These are phyloP conservation scores for Whalleya microplaca DNA, from an alignment of 2,329 filamentous ascomycete genomes.

Conservation along the genomic window DNA sequence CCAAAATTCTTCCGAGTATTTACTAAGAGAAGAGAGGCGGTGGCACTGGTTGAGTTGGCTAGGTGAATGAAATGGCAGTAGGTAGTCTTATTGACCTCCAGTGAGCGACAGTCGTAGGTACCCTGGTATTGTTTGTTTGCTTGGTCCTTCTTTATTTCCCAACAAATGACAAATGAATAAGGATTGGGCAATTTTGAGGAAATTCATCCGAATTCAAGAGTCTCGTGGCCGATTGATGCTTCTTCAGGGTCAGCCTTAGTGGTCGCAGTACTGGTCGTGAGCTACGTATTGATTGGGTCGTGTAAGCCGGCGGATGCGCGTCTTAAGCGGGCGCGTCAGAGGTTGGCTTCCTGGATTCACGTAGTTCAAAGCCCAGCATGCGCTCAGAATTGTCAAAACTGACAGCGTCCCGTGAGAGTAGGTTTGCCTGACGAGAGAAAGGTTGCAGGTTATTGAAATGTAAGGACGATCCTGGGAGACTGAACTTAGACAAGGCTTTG, in stretches of 20 bases:
- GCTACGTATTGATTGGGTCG: slow-evolving; percentile 17
- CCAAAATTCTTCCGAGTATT: neutral
- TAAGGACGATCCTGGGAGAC: neutral
- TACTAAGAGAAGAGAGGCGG: neutral
- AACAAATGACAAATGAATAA: slow-evolving; percentile 20
- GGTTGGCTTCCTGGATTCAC: slow-evolving; percentile 20
- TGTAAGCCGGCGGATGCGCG: slow-evolving; percentile 13
- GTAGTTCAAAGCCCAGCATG: neutral
- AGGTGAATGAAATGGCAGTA: neutral
- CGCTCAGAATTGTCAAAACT: neutral
- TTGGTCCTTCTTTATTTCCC: slow-evolving; percentile 19
- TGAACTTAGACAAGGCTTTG: neutral
- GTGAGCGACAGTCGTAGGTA: too few relatives aligned
- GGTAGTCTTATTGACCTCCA: too few relatives aligned
- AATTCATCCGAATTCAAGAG: slow-evolving; percentile 7
- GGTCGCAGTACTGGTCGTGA: slow-evolving; percentile 21
- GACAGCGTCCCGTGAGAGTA: too few relatives aligned
- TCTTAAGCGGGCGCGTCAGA: slow-evolving; percentile 18
- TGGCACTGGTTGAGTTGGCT: neutral
- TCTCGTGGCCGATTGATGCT: slow-evolving; percentile 1
- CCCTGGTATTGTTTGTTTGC: neutral
- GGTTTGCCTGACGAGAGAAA: neutral
- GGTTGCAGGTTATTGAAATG: neutral
- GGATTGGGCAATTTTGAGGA: slow-evolving; percentile 4
- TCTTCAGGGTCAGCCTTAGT: neutral